phyloP scores from a whole-genome alignment of 306 rosid species.

The Cicer chorassanicum region DNA sequence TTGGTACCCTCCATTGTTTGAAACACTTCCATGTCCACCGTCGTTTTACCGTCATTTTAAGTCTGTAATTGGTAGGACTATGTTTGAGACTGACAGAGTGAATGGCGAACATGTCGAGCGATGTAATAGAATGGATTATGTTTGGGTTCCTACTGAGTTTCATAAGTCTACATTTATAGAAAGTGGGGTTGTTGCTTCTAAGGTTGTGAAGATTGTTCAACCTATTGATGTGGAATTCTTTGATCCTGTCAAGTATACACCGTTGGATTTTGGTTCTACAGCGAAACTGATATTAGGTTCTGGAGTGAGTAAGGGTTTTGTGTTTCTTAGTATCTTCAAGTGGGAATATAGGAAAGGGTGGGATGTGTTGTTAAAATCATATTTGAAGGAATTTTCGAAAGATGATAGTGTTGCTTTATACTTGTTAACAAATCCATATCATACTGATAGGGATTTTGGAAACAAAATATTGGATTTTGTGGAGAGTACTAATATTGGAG shows the following conservation, averaged over 20 bases:
- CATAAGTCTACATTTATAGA: slow-evolving; percentile 63
- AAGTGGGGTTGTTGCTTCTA: slow-evolving; percentile 83
- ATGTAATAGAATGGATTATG: slow-evolving; percentile 71
- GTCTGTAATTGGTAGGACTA: slow-evolving; percentile 81
- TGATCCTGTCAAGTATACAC: slow-evolving; percentile 63
- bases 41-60: slow-evolving; percentile 60
- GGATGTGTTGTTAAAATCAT: slow-evolving; percentile 76
- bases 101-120: slow-evolving; percentile 62
- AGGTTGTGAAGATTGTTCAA: slow-evolving; percentile 82
- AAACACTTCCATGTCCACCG: slow-evolving; percentile 83
- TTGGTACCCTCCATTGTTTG: slow-evolving; percentile 80
- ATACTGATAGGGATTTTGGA: slow-evolving; percentile 69
- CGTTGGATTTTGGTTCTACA: slow-evolving; percentile 57
- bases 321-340: slow-evolving; percentile 76
- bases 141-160: slow-evolving; percentile 91
- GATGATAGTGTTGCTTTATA: slow-evolving; percentile 64
- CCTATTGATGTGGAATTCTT: slow-evolving; percentile 86
- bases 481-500: slow-evolving; percentile 52
- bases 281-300: slow-evolving; percentile 58
- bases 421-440: slow-evolving; percentile 84
- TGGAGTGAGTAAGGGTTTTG: slow-evolving; percentile 46
- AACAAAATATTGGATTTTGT: slow-evolving; percentile 80
- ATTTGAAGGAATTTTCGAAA: slow-evolving; percentile 66
- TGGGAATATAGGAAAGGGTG: slow-evolving; percentile 96
- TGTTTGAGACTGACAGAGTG: slow-evolving; percentile 84